These are phyloP conservation scores for Paecilomyces variotii DNA, from an alignment of 2,329 filamentous ascomycete species.

Conservation along the genomic window DNA sequence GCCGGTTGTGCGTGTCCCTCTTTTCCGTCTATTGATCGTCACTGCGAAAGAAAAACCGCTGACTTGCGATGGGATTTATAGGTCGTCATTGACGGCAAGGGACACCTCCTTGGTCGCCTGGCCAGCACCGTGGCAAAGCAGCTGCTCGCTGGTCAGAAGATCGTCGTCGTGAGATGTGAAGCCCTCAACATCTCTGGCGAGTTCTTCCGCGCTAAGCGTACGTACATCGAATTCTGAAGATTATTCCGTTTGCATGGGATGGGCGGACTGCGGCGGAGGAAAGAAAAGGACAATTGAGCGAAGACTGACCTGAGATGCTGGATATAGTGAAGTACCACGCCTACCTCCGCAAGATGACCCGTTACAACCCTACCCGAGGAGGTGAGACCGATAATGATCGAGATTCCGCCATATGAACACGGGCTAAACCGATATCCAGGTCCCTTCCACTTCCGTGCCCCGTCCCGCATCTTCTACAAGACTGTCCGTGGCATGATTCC, in stretches of 20 bases:
- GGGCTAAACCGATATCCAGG: conserved; percentile 42
- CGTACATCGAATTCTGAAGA: conserved; percentile 43
- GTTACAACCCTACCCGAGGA: conserved; percentile 98
- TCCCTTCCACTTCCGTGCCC: conserved; percentile 99
- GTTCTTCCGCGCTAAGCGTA: conserved; percentile 99
- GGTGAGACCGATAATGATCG: conserved; percentile 50
- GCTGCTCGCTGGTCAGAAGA: conserved; percentile 98
- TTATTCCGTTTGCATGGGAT: conserved; percentile 6
- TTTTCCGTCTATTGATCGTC: conserved; percentile 1
- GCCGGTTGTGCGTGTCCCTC: conserved; percentile 50
- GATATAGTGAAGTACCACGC: conserved; percentile 97
- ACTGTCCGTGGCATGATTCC: conserved; percentile 99
- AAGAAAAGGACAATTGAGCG: neutral
- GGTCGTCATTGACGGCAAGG: conserved; percentile 99
- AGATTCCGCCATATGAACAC: conserved; percentile 1
- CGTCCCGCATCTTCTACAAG: conserved; percentile 99
- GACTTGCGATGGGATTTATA: conserved; percentile 44
- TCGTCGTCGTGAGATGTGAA: conserved; percentile 97
- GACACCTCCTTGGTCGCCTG: conserved; percentile 98
- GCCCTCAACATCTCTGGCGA: conserved; percentile 99
- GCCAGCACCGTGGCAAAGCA: conserved; percentile 98
- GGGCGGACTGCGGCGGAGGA: conserved; percentile 5
- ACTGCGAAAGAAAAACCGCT: conserved; percentile 17
- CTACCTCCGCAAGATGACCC: conserved; percentile 99
- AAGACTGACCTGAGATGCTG: conserved; percentile 39